A percentile compares a stretch with the other conserved stretches of the same genome.
Evolutionary conservation across 768 basidiomycete genomes (phyloP).

Genomic region (Piloderma croceum): DNA sequence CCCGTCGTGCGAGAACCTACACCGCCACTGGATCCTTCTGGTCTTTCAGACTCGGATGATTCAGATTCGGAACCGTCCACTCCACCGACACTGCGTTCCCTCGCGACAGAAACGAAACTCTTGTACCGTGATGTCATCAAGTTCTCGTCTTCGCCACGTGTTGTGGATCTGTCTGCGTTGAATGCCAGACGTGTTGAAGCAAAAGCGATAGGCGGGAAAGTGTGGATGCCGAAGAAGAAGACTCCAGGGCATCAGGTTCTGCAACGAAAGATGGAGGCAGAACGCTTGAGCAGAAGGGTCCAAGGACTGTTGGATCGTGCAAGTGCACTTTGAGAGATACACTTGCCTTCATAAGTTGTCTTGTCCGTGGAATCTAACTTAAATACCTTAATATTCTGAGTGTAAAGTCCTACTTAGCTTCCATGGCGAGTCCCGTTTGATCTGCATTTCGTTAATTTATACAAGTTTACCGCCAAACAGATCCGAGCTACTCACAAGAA

Average conservation of each 20-base stretch:
- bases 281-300: conserved; percentile 62
- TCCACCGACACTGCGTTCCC: conserved; percentile 49
- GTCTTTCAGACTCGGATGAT: conserved; percentile 60
- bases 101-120: conserved; percentile 77
- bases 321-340: conserved; percentile 32
- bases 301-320: conserved; percentile 67
- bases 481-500: no score
- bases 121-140: conserved; percentile 86
- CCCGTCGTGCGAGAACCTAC: conserved; percentile 47
- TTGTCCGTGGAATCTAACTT: no score
- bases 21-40: conserved; percentile 63
- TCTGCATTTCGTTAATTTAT: no score
- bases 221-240: conserved; percentile 78
- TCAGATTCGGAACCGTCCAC: conserved; percentile 41
- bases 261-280: conserved; percentile 72
- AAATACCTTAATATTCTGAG: no score
- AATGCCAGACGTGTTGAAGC: conserved; percentile 47
- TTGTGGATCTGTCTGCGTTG: conserved; percentile 76
- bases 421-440: no score
- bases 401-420: no score
- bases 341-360: conserved; percentile 18
- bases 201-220: conserved; percentile 39
- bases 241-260: conserved; percentile 77
- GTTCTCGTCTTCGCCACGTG: conserved; percentile 74
- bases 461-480: no score